A percentile compares a stretch with the other conserved stretches of the same genome.
Evolutionary conservation across 495 filamentous ascomycete species (phyloP).

Genomic region (Aspergillus baeticus): DNA sequence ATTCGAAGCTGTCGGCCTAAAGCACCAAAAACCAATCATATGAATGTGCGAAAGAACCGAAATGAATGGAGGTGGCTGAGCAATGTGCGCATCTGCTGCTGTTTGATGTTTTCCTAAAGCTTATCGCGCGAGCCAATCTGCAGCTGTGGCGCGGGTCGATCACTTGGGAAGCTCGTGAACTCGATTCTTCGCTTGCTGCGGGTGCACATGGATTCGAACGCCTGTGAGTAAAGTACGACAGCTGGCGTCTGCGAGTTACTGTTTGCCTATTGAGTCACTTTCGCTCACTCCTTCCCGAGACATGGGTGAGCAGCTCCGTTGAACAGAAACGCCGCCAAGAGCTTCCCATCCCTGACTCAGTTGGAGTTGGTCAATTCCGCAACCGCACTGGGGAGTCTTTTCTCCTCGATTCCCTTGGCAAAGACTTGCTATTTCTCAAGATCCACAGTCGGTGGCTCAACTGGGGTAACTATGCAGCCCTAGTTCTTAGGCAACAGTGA

Average conservation of each 20-base stretch:
- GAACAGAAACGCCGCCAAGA: no score
- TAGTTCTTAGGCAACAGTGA: neutral
- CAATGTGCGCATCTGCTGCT: neutral
- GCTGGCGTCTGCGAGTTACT: no score
- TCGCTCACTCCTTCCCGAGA: no score
- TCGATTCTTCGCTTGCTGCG: no score
- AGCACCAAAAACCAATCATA: conserved; percentile 1
- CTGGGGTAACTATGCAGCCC: neutral
- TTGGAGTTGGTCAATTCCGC: neutral
- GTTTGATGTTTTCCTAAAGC: conserved; percentile 7
- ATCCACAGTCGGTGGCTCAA: neutral
- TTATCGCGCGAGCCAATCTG: conserved; percentile 16
- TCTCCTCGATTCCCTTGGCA: neutral
- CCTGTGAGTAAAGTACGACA: no score
- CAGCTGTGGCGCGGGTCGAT: conserved; percentile 11
- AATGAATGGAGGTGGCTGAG: conserved; percentile 21
- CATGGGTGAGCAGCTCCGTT: no score
- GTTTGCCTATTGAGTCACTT: no score
- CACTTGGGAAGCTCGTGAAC: neutral
- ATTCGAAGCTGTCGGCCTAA: neutral
- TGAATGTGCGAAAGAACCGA: neutral
- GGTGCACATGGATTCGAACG: no score
- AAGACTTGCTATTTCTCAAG: neutral
- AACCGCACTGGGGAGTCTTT: neutral
- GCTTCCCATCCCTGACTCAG: neutral